A percentile compares a stretch with the other conserved stretches of the same genome.
Evolutionary conservation across 192 early-diverging fungal species (phyloP).

Genomic region (Chytriomyces hyalinus): DNA sequence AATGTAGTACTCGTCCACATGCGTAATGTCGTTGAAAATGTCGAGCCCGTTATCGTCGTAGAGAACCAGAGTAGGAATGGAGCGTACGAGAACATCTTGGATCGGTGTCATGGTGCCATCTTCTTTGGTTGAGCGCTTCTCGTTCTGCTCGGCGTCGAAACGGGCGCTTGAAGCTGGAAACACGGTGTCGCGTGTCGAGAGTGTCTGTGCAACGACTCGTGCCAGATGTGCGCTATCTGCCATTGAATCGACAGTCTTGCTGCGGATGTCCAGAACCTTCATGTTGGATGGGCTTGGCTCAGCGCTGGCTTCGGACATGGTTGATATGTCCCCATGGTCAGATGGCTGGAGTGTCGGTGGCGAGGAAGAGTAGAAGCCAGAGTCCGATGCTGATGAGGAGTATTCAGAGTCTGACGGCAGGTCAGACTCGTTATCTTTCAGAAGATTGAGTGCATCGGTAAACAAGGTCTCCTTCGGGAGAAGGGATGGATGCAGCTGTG

Average conservation of each 20-base stretch:
- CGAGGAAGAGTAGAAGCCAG: too few relatives aligned
- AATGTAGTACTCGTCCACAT: constrained; percentile 83
- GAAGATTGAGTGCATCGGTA: too few relatives aligned
- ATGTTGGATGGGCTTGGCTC: neutral
- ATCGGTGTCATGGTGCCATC: too few relatives aligned
- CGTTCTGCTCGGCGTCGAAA: constrained; percentile 13
- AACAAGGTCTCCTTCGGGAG: too few relatives aligned
- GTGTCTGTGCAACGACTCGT: neutral
- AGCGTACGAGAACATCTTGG: constrained; percentile 28
- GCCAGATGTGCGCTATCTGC: constrained; percentile 10
- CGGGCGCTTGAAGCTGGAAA: neutral
- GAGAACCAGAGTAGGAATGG: constrained; percentile 82
- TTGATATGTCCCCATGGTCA: too few relatives aligned
- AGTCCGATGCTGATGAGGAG: too few relatives aligned
- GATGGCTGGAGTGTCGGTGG: too few relatives aligned
- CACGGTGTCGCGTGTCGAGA: neutral
- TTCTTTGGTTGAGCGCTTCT: neutral
- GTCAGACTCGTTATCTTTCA: too few relatives aligned
- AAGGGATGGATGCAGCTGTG: too few relatives aligned
- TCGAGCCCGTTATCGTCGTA: constrained; percentile 86
- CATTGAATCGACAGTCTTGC: neutral
- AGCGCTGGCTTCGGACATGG: too few relatives aligned
- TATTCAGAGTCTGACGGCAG: too few relatives aligned
- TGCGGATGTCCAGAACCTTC: constrained; percentile 7
- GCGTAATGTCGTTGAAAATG: constrained; percentile 89